Percentiles rank a stretch among this genome's conserved stretches.
These are phyloP conservation scores for Ambrosiella beaveri DNA, from an alignment of 2,329 filamentous ascomycete genomes.

Conservation along the genomic window DNA sequence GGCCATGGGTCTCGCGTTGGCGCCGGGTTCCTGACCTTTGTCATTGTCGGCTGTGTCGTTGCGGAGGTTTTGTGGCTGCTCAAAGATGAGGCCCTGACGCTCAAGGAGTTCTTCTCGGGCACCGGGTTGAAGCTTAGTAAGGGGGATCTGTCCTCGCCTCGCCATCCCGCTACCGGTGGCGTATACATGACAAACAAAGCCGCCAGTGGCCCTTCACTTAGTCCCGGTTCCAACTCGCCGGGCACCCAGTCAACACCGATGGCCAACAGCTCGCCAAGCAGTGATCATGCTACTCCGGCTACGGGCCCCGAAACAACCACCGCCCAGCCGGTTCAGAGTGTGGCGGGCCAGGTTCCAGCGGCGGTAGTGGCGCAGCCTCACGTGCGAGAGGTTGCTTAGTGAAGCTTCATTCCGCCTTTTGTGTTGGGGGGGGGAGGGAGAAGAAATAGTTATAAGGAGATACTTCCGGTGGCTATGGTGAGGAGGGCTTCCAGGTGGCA, in stretches of 20 bases:
- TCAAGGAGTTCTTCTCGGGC: constrained; percentile 1
- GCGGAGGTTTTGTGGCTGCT: constrained; percentile 34
- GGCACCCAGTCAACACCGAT: not conserved
- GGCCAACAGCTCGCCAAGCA: not conserved
- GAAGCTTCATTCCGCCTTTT: too few species aligned
- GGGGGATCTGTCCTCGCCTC: not conserved
- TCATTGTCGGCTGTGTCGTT: constrained; percentile 37
- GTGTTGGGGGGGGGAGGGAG: too few species aligned
- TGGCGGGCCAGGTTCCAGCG: too few species aligned
- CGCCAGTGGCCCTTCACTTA: not conserved
- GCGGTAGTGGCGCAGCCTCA: too few species aligned
- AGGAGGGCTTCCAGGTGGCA: too few species aligned
- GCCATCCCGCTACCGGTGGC: not conserved
- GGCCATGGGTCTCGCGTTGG: constrained; percentile 49
- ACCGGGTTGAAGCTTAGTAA: not conserved
- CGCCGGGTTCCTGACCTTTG: constrained; percentile 44
- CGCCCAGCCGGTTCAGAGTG: too few species aligned
- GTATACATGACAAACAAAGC: not conserved
- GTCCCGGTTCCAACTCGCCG: not conserved
- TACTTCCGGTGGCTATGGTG: too few species aligned
- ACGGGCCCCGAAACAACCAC: too few species aligned
- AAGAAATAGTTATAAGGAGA: too few species aligned
- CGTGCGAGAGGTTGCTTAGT: too few species aligned
- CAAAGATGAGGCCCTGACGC: constrained; percentile 26
- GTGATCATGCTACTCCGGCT: too few species aligned